Percentiles rank a stretch among this genome's conserved stretches.
phyloP scores from a whole-genome alignment of 2,329 filamentous ascomycete genomes.

The Fusarium sororula region DNA sequence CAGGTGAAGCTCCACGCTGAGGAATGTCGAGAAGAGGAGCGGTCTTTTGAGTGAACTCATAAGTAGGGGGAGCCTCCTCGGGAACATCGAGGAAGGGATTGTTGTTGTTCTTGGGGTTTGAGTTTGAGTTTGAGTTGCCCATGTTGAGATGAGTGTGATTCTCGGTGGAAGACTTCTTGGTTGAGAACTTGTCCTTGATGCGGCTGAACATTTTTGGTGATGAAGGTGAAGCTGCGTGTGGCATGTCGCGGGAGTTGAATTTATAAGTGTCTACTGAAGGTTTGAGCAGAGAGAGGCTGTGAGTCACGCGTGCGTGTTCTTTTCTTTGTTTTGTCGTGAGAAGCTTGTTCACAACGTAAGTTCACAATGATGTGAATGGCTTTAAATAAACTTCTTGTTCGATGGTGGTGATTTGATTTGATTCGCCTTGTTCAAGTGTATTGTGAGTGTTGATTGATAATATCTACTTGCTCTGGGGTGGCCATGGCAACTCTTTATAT shows the following conservation, averaged over 20 bases:
- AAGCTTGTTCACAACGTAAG: constrained; percentile 1
- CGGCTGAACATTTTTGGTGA: constrained; percentile 32
- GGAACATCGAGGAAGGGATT: constrained; percentile 6
- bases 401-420: not conserved
- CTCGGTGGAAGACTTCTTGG: constrained; percentile 22
- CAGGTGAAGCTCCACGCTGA: constrained; percentile 20
- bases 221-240: constrained; percentile 12
- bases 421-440: not conserved
- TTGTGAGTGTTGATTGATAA: not conserved
- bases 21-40: constrained; percentile 17
- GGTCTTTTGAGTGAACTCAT: constrained; percentile 29
- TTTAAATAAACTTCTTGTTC: not conserved
- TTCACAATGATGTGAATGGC: not conserved
- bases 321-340: not conserved
- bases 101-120: not conserved
- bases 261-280: not conserved
- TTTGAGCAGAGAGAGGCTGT: not conserved
- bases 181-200: constrained; percentile 49
- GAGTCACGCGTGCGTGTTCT: not conserved
- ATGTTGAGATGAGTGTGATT: not conserved
- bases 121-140: constrained; percentile 11
- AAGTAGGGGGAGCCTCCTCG: constrained; percentile 50
- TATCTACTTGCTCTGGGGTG: not conserved
- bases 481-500: not conserved
- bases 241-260: not conserved